These are phyloP conservation scores for Suhomyces taliae DNA, from an alignment of 1,139 yeast genomes.

Conservation along the genomic window DNA sequence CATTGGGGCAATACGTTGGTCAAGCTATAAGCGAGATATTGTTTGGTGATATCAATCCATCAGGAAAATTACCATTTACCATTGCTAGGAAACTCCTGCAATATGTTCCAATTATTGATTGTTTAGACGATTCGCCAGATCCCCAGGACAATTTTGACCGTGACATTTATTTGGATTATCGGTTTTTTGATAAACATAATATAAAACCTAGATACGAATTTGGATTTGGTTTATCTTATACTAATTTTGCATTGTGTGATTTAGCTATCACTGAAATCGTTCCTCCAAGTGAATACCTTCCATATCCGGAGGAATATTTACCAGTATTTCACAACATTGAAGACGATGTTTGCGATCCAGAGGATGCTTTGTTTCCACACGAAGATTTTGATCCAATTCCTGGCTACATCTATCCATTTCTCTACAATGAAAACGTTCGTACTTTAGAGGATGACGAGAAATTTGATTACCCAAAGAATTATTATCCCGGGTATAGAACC, in stretches of 20 bases:
- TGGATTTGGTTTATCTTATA: slow-evolving; percentile 62
- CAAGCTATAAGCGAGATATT: slow-evolving; percentile 42
- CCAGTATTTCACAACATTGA: slow-evolving; percentile 40
- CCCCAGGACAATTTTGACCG: slow-evolving; percentile 53
- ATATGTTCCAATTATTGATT: slow-evolving; percentile 50
- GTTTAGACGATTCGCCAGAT: slow-evolving; percentile 35
- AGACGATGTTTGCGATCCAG: slow-evolving; percentile 55
- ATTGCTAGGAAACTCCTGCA: slow-evolving; percentile 57
- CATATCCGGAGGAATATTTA: slow-evolving; percentile 49
- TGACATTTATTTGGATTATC: slow-evolving; percentile 54
- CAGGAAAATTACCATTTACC: slow-evolving; percentile 64
- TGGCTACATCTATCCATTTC: slow-evolving; percentile 52
- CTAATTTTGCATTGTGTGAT: slow-evolving; percentile 45
- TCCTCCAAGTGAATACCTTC: slow-evolving; percentile 50
- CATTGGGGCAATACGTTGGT: slow-evolving; percentile 57
- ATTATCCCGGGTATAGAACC: slow-evolving; percentile 38
- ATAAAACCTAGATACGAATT: slow-evolving; percentile 60
- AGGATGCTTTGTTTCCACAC: slow-evolving; percentile 56
- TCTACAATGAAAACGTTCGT: slow-evolving; percentile 46
- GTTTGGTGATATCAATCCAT: slow-evolving; percentile 61
- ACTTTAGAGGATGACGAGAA: slow-evolving; percentile 38
- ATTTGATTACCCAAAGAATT: slow-evolving; percentile 56
- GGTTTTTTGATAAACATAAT: slow-evolving; percentile 56
- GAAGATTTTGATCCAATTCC: slow-evolving; percentile 54
- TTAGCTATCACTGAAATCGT: slow-evolving; percentile 41